These are phyloP conservation scores for Trichoderma koningiopsis DNA, from an alignment of 2,329 filamentous ascomycete genomes.

Conservation along the genomic window DNA sequence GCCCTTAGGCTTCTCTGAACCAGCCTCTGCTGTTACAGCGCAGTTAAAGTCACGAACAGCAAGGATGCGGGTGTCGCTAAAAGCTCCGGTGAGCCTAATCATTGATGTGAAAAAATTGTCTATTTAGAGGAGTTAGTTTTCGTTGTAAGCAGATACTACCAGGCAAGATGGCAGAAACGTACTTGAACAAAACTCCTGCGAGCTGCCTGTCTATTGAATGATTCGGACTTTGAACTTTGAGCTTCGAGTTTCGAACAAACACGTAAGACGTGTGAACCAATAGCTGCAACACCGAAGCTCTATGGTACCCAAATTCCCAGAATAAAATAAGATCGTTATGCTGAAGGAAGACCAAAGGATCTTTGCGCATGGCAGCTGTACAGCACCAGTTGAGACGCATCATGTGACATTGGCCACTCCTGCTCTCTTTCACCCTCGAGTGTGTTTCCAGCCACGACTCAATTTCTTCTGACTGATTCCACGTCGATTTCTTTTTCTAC, in stretches of 20 bases:
- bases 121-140: not conserved
- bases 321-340: not conserved
- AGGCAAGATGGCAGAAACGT: not conserved
- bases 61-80: not conserved
- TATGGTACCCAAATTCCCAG: not conserved
- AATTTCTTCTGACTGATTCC: not conserved
- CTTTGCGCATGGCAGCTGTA: not conserved
- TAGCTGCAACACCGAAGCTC: not conserved
- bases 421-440: not conserved
- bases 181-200: not conserved
- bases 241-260: not conserved
- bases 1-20: too few species aligned
- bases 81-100: not conserved
- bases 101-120: not conserved
- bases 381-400: not conserved
- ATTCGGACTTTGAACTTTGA: not conserved
- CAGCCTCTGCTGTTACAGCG: not conserved
- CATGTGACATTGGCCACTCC: conserved; percentile 9
- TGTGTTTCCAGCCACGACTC: not conserved
- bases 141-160: not conserved
- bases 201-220: not conserved
- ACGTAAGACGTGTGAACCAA: not conserved
- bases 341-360: not conserved
- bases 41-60: not conserved
- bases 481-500: too few species aligned